phyloP scores from a whole-genome alignment of 768 basidiomycete species.

The Sistotremastrum niveocremeum region DNA sequence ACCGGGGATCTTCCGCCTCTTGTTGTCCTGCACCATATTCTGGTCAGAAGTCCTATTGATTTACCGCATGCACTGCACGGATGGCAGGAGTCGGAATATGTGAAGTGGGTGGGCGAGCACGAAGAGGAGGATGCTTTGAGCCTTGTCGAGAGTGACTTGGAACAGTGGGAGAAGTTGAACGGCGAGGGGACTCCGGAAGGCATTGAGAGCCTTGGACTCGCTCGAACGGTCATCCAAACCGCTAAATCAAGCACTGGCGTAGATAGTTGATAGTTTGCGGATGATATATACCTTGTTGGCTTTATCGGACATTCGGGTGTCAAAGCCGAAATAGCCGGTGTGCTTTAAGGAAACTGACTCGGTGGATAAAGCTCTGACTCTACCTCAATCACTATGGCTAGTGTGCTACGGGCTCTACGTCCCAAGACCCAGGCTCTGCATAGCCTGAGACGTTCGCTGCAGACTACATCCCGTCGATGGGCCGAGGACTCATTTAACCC shows the following conservation, averaged over 20 bases:
- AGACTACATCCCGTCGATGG: not conserved
- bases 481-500: not conserved
- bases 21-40: slow-evolving; percentile 81
- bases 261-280: too few species aligned
- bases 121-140: slow-evolving; percentile 65
- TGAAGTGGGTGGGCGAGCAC: slow-evolving; percentile 92
- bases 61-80: slow-evolving; percentile 83
- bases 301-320: too few species aligned
- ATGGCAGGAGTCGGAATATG: slow-evolving; percentile 95
- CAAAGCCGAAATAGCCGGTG: too few species aligned
- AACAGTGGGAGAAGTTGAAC: slow-evolving; percentile 64
- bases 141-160: slow-evolving; percentile 65
- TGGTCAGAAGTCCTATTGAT: slow-evolving; percentile 76
- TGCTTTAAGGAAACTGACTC: too few species aligned
- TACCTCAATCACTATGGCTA: too few species aligned
- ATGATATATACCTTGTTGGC: too few species aligned
- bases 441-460: not conserved
- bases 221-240: slow-evolving; percentile 48
- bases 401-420: too few species aligned
- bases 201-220: slow-evolving; percentile 13
- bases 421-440: too few species aligned
- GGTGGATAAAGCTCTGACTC: too few species aligned
- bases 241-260: slow-evolving; percentile 8
- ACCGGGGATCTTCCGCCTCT: slow-evolving; percentile 76
- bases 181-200: slow-evolving; percentile 40